Evolutionary conservation across 2,329 filamentous ascomycete genomes (phyloP).

Genomic region (Ophiostoma sp.): DNA sequence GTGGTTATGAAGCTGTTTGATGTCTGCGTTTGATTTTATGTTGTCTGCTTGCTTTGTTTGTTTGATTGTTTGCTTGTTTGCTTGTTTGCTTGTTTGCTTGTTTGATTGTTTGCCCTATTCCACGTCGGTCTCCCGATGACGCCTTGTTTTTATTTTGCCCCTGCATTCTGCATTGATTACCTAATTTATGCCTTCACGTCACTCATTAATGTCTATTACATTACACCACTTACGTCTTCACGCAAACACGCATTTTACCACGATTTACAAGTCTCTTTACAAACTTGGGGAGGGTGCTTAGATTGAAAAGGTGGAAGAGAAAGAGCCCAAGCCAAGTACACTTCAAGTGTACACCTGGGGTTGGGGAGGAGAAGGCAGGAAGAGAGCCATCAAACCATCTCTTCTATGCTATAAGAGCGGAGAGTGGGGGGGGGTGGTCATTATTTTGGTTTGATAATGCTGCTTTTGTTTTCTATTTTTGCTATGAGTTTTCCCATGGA

Average conservation of each 20-base stretch:
- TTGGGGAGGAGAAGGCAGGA: too few species aligned
- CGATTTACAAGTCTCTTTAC: background rate
- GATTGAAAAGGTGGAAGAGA: background rate
- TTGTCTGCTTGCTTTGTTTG: background rate
- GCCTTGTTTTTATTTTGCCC: background rate
- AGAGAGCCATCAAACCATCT: too few species aligned
- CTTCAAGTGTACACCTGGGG: background rate
- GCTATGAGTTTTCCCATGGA: too few species aligned
- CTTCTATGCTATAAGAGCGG: too few species aligned
- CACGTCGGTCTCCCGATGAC: background rate
- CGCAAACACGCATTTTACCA: background rate
- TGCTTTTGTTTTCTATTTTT: too few species aligned
- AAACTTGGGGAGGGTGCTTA: background rate
- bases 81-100: background rate
- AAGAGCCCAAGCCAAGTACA: background rate
- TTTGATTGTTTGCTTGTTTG: background rate
- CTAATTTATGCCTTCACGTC: slow-evolving; percentile 14
- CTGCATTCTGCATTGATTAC: background rate
- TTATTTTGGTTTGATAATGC: too few species aligned
- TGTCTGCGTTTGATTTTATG: background rate
- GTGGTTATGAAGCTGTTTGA: background rate
- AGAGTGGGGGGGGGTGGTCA: too few species aligned
- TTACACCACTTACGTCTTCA: background rate
- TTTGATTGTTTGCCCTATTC: background rate
- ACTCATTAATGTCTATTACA: slow-evolving; percentile 22